phyloP scores from a whole-genome alignment of 2,329 filamentous ascomycete species.

The Colletotrichum godetiae region DNA sequence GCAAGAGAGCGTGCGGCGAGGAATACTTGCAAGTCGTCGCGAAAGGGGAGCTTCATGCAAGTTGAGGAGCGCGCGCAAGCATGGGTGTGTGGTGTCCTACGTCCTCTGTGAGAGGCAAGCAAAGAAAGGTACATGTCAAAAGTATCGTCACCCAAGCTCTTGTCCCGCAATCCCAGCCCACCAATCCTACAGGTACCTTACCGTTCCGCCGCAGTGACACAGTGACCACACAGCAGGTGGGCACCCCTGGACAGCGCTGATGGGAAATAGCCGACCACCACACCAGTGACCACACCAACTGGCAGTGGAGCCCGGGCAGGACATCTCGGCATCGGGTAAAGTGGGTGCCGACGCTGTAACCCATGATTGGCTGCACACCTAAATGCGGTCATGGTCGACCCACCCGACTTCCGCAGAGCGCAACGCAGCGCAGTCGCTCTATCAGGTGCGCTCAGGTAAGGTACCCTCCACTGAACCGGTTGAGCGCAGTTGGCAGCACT shows the following conservation, averaged over 20 bases:
- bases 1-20: not conserved
- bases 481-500: not conserved
- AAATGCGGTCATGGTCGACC: constrained; percentile 30
- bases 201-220: not conserved
- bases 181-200: not conserved
- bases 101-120: not conserved
- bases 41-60: constrained; percentile 9
- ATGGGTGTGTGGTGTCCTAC: not conserved
- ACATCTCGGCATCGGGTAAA: constrained; percentile 23
- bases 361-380: constrained; percentile 21
- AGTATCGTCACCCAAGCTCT: constrained; percentile 21
- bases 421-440: not conserved
- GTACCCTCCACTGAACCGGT: not conserved
- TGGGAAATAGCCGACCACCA: not conserved
- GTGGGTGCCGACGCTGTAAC: not conserved
- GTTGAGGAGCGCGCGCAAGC: constrained; percentile 8
- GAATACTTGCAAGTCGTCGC: not conserved
- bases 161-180: constrained; percentile 28
- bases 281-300: no score
- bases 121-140: constrained; percentile 12
- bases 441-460: constrained; percentile 12
- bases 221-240: constrained; percentile 20
- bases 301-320: no score
- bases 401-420: constrained; percentile 4
- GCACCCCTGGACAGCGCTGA: constrained; percentile 1